phyloP scores from a whole-genome alignment of 163 green algal genomes.

The Chloromonas sp. region DNA sequence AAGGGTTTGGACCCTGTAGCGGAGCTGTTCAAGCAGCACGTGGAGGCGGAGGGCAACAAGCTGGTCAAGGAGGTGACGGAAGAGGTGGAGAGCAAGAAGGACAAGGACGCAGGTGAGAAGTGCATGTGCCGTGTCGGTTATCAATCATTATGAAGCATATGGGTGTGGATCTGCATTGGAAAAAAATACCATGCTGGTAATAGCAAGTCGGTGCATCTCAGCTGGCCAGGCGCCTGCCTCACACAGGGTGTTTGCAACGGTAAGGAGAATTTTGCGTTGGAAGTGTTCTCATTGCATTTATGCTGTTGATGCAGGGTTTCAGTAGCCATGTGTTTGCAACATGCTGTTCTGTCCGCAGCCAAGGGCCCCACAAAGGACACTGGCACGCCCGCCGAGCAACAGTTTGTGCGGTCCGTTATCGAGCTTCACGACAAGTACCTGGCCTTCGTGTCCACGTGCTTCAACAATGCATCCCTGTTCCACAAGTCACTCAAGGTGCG shows the following conservation, averaged over 20 bases:
- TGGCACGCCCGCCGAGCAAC: constrained; percentile 63
- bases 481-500: constrained; percentile 68
- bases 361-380: constrained; percentile 47
- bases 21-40: constrained; percentile 80
- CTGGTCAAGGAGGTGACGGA: constrained; percentile 62
- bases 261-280: too few species aligned
- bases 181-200: background rate
- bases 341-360: constrained; percentile 29
- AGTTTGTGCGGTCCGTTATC: constrained; percentile 85
- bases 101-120: constrained; percentile 58
- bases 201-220: too few species aligned
- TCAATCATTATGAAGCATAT: background rate
- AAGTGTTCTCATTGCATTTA: too few species aligned
- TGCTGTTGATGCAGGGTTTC: too few species aligned
- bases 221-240: too few species aligned
- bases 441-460: constrained; percentile 70
- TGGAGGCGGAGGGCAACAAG: constrained; percentile 48
- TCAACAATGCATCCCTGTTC: constrained; percentile 79
- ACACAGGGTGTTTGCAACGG: too few species aligned
- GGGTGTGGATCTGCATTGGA: background rate
- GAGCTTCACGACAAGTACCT: constrained; percentile 93
- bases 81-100: constrained; percentile 64
- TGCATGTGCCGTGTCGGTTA: too few species aligned
- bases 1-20: constrained; percentile 84
- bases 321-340: background rate